Conservation (phyloP, 2,329 filamentous ascomycete species). For the Samsoniella hepiali region DNA sequence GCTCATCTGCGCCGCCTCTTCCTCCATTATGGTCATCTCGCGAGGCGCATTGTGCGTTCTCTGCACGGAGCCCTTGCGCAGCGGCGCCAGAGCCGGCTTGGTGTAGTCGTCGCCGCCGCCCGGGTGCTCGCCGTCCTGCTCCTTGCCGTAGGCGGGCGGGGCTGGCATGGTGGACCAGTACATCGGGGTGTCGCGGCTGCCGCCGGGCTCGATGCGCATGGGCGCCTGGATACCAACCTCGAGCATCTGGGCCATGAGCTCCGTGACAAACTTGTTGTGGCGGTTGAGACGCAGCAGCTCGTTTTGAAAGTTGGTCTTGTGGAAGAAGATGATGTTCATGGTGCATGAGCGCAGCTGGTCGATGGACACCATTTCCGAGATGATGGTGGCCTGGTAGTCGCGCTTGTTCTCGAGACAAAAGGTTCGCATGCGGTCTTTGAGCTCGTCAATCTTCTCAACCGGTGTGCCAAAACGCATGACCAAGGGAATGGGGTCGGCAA, state of each 20-base stretch:
- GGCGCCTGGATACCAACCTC: slow-evolving; percentile 84
- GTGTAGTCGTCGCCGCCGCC: slow-evolving; percentile 15
- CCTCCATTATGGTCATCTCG: slow-evolving; percentile 23
- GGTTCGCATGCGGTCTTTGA: slow-evolving; percentile 75
- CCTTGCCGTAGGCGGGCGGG: slow-evolving; percentile 35
- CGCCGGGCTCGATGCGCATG: slow-evolving; percentile 56
- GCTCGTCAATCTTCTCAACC: slow-evolving; percentile 73
- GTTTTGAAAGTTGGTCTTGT: slow-evolving; percentile 96
- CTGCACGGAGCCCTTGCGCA: slow-evolving; percentile 1
- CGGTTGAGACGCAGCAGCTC: slow-evolving; percentile 84
- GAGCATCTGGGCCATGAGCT: slow-evolving; percentile 82
- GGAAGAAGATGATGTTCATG: slow-evolving; percentile 93
- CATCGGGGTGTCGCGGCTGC: slow-evolving; percentile 65
- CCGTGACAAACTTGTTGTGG: slow-evolving; percentile 91
- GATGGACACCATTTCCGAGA: slow-evolving; percentile 78
- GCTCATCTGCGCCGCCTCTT: slow-evolving; percentile 36
- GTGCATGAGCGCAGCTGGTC: slow-evolving; percentile 81
- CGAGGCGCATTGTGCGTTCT: slow-evolving; percentile 20
- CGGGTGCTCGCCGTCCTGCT: slow-evolving; percentile 23
- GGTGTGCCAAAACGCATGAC: slow-evolving; percentile 87
- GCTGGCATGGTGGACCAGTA: slow-evolving; percentile 43
- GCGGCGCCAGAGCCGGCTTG: slow-evolving; percentile 19
- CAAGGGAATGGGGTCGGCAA: slow-evolving; percentile 82
- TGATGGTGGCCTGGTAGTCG: slow-evolving; percentile 81
- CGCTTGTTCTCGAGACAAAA: slow-evolving; percentile 84